Evolutionary conservation across 805 yeast species (phyloP).

Genomic region (Candida sanyiensis): DNA sequence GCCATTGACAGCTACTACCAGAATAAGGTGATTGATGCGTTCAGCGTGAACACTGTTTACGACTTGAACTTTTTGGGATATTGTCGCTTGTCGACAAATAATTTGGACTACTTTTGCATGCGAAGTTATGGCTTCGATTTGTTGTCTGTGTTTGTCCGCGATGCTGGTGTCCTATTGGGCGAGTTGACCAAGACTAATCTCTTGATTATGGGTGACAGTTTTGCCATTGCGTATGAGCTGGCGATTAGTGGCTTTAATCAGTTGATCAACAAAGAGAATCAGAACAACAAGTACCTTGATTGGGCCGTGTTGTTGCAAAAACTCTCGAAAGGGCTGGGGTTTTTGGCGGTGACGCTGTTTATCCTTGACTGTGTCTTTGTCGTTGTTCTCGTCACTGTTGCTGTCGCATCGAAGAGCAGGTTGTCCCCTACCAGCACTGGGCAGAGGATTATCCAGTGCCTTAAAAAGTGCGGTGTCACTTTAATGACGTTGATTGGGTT

Average conservation of each 20-base stretch:
- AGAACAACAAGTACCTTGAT: conserved; percentile 16
- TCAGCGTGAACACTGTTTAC: conserved; percentile 37
- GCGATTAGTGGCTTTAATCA: conserved; percentile 27
- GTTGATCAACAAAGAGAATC: conserved; percentile 18
- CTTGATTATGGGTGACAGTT: conserved; percentile 34
- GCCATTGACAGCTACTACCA: conserved; percentile 26
- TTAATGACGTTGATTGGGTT: conserved; percentile 14
- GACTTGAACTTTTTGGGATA: conserved; percentile 43
- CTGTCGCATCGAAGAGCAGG: not conserved
- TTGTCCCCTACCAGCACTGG: not conserved
- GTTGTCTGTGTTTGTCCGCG: conserved; percentile 41
- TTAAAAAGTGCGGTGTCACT: conserved; percentile 11
- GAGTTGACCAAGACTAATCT: conserved; percentile 36
- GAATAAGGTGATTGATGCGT: conserved; percentile 37
- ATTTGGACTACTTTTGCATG: conserved; percentile 27
- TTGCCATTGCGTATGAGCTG: conserved; percentile 36
- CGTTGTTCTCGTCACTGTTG: not conserved
- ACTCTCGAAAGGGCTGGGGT: conserved; percentile 24
- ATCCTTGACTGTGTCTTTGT: conserved; percentile 1
- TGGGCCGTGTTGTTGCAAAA: conserved; percentile 25
- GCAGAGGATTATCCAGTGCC: not conserved
- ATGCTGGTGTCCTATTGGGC: conserved; percentile 44
- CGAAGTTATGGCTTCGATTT: conserved; percentile 42
- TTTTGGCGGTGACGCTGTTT: conserved; percentile 15
- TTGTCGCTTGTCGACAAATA: conserved; percentile 34